Evolutionary conservation across 305 asterid genomes (phyloP).

Genomic region (Fraxinus sp.): DNA sequence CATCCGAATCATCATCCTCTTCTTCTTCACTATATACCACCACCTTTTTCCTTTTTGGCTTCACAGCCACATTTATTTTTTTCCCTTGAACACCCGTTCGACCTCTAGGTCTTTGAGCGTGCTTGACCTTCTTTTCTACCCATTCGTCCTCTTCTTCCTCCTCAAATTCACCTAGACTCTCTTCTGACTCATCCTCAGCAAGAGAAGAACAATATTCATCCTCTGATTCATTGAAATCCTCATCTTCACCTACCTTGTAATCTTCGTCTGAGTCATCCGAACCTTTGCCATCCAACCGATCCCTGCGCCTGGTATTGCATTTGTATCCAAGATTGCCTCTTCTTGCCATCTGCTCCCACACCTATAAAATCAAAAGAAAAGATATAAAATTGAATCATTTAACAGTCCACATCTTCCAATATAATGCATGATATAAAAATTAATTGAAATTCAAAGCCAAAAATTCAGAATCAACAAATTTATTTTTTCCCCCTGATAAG

Average conservation of each 20-base stretch:
- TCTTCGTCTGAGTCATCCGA: constrained; percentile 95
- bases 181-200: constrained; percentile 67
- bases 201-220: constrained; percentile 72
- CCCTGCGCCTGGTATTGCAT: constrained; percentile 46
- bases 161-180: constrained; percentile 40
- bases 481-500: constrained; percentile 5
- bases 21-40: neutral
- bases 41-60: constrained; percentile 36
- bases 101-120: constrained; percentile 29
- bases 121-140: constrained; percentile 47
- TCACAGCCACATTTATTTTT: constrained; percentile 37
- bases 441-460: constrained; percentile 13
- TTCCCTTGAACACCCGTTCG: constrained; percentile 33
- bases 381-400: constrained; percentile 1
- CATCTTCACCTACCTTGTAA: constrained; percentile 67
- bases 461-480: neutral
- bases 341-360: constrained; percentile 59
- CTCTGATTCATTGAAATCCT: constrained; percentile 59
- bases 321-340: constrained; percentile 46
- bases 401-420: neutral
- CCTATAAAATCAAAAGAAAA: constrained; percentile 21
- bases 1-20: neutral
- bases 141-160: constrained; percentile 31
- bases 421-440: neutral
- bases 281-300: constrained; percentile 32